Percentiles rank a stretch among this genome's conserved stretches.
These are phyloP conservation scores for Linnemannia hyalina DNA, from an alignment of 192 early-diverging fungal genomes.

Conservation along the genomic window DNA sequence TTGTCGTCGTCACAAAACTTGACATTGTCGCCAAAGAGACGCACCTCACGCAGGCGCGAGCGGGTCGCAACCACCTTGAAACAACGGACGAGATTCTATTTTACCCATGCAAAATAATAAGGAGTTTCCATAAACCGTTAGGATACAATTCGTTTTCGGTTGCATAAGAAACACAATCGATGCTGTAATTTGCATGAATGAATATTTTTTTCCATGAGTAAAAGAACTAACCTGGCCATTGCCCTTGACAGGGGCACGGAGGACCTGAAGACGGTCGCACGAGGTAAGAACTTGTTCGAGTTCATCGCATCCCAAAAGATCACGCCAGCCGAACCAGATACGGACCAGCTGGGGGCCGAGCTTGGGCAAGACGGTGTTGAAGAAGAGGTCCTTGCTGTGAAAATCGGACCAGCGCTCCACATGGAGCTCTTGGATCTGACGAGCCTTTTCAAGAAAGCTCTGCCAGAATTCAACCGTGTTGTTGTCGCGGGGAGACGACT, in stretches of 20 bases:
- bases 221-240: slow-evolving; percentile 50
- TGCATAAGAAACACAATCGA: no score
- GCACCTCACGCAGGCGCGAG: slow-evolving; percentile 49
- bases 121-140: slow-evolving; percentile 3
- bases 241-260: slow-evolving; percentile 55
- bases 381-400: slow-evolving; percentile 54
- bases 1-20: slow-evolving; percentile 58
- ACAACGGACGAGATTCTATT: slow-evolving; percentile 51
- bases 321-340: slow-evolving; percentile 55
- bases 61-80: slow-evolving; percentile 44
- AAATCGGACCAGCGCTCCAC: slow-evolving; percentile 56
- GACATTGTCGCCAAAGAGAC: slow-evolving; percentile 55
- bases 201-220: background rate
- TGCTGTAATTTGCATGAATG: background rate
- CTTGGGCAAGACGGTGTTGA: slow-evolving; percentile 50
- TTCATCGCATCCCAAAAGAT: slow-evolving; percentile 54
- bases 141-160: background rate
- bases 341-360: slow-evolving; percentile 52
- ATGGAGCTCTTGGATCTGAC: slow-evolving; percentile 54
- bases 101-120: background rate
- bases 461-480: slow-evolving; percentile 55
- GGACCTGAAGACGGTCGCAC: slow-evolving; percentile 50
- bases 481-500: slow-evolving; percentile 45
- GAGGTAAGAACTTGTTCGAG: slow-evolving; percentile 46
- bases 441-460: slow-evolving; percentile 47